These are phyloP conservation scores for Termitomyces sp. DNA, from an alignment of 768 basidiomycete genomes.

Conservation along the genomic window DNA sequence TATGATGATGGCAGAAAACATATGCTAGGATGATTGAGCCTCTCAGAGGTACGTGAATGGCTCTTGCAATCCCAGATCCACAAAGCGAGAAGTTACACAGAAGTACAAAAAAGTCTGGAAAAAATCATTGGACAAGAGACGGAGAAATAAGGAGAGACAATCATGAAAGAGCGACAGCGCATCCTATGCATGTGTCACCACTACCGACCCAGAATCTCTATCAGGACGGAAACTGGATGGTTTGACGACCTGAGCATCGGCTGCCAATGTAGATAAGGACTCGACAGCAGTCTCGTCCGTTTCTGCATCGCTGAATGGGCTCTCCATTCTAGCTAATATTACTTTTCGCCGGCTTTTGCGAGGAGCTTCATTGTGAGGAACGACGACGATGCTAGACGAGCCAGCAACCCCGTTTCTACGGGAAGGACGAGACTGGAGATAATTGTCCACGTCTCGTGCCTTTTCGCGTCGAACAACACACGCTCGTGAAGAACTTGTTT, in stretches of 20 bases:
- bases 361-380: neutral
- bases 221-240: neutral
- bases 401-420: neutral
- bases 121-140: neutral
- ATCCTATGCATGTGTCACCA: conserved; percentile 1
- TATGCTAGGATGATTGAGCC: neutral
- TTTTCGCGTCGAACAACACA: neutral
- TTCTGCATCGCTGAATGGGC: conserved; percentile 1
- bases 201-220: neutral
- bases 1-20: neutral
- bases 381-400: neutral
- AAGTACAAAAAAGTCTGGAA: neutral
- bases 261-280: neutral
- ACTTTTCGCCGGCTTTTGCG: neutral
- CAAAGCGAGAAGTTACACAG: neutral
- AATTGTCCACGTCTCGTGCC: neutral
- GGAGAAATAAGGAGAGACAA: neutral
- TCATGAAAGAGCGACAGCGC: neutral
- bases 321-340: neutral
- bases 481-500: neutral
- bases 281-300: conserved; percentile 1
- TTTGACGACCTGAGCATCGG: neutral
- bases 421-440: neutral
- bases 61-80: neutral
- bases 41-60: neutral